These are phyloP conservation scores for Chaetomium strumarium DNA, from an alignment of 2,329 filamentous ascomycete species.

Conservation along the genomic window DNA sequence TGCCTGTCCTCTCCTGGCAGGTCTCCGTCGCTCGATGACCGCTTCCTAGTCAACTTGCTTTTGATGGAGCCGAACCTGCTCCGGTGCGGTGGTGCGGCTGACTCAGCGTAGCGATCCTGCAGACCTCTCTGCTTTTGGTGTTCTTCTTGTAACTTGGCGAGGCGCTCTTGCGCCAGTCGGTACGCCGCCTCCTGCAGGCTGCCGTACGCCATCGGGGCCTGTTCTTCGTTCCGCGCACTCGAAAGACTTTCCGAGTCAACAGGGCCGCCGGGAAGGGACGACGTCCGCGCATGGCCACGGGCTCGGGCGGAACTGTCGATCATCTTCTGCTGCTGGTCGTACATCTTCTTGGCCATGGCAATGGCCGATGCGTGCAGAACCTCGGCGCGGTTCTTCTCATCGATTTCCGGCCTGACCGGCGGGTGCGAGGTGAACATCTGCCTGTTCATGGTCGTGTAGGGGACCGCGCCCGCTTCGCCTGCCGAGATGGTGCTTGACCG, in stretches of 20 bases:
- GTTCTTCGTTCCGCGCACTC: constrained; percentile 22
- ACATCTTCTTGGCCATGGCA: constrained; percentile 87
- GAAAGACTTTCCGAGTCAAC: not conserved
- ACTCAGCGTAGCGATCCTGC: constrained; percentile 68
- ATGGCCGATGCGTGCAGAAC: constrained; percentile 75
- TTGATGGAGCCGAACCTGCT: constrained; percentile 44
- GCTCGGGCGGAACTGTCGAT: constrained; percentile 47
- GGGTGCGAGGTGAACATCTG: constrained; percentile 76
- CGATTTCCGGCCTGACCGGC: constrained; percentile 62
- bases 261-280: constrained; percentile 20
- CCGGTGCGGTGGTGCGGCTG: constrained; percentile 30
- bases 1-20: constrained; percentile 55
- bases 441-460: constrained; percentile 60
- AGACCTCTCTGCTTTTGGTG: constrained; percentile 57
- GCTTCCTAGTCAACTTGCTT: constrained; percentile 49
- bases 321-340: constrained; percentile 60
- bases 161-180: constrained; percentile 74
- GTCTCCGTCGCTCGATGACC: constrained; percentile 60
- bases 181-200: constrained; percentile 83
- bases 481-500: constrained; percentile 40
- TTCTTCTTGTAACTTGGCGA: constrained; percentile 74
- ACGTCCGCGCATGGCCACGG: constrained; percentile 28
- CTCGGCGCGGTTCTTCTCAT: constrained; percentile 68
- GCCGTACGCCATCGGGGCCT: constrained; percentile 45
- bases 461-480: constrained; percentile 59